A percentile compares a stretch with the other conserved stretches of the same genome.
Evolutionary conservation across 2,329 filamentous ascomycete species (phyloP).

Genomic region (Fusarium goolgardi): DNA sequence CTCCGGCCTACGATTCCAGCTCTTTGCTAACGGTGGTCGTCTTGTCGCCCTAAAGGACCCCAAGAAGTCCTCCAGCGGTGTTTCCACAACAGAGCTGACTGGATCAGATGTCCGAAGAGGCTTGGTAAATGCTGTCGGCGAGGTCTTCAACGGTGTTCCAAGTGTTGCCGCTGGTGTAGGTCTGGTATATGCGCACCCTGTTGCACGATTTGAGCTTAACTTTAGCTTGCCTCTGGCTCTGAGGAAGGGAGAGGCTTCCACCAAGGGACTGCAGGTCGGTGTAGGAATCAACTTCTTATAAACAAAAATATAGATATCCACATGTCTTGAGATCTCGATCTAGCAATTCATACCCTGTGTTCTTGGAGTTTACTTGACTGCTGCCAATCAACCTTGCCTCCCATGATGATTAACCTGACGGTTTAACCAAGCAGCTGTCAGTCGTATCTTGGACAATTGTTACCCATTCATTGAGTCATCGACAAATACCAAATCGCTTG

Average conservation of each 20-base stretch:
- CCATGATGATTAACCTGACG: background rate
- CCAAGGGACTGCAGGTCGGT: conserved; percentile 95
- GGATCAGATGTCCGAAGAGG: conserved; percentile 62
- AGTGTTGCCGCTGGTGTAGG: conserved; percentile 89
- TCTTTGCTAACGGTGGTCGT: conserved; percentile 91
- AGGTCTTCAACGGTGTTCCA: conserved; percentile 80
- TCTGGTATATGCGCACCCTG: conserved; percentile 92
- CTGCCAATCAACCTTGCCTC: background rate
- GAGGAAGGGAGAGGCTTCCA: conserved; percentile 83
- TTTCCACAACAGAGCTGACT: conserved; percentile 50
- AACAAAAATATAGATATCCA: conserved; percentile 38
- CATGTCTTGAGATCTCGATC: conserved; percentile 30
- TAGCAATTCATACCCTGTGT: conserved; percentile 17
- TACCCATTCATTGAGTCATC: too few species aligned
- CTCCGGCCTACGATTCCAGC: conserved; percentile 85
- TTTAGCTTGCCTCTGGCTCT: conserved; percentile 88
- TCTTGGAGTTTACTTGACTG: background rate
- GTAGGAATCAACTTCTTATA: conserved; percentile 97
- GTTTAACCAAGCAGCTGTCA: too few species aligned
- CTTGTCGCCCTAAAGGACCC: conserved; percentile 79
- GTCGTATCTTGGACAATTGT: too few species aligned
- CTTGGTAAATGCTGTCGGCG: conserved; percentile 71
- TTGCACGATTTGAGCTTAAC: conserved; percentile 94
- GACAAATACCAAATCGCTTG: too few species aligned
- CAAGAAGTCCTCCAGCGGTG: conserved; percentile 59